A percentile compares a stretch with the other conserved stretches of the same genome.
Conservation (phyloP, 192 early-diverging fungal species). For the Glomus cerebriforme region DNA sequence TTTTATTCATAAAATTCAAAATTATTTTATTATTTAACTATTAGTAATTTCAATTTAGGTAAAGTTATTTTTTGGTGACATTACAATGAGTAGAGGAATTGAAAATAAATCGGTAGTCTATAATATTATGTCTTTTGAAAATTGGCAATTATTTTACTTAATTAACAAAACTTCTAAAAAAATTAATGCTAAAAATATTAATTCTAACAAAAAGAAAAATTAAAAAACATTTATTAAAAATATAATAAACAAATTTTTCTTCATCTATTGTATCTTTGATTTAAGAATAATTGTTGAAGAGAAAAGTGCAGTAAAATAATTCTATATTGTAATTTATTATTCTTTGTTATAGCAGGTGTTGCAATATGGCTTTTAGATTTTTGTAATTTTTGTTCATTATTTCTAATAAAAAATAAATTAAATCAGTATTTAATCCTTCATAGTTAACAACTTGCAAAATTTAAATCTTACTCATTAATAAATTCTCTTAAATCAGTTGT, state of each 20-base stretch:
- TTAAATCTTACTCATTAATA: background rate
- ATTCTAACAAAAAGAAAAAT: background rate
- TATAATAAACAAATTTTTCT: no score
- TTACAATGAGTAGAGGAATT: background rate
- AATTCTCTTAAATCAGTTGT: background rate
- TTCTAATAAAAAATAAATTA: no score
- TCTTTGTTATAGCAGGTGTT: no score
- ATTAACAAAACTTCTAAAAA: slow-evolving; percentile 7
- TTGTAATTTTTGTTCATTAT: no score
- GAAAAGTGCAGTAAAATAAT: no score
- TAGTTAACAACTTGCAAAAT: background rate
- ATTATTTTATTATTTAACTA: background rate
- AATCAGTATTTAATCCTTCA: no score
- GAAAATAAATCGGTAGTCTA: background rate
- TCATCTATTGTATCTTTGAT: no score
- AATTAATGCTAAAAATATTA: slow-evolving; percentile 5
- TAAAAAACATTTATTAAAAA: no score
- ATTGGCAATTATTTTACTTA: background rate
- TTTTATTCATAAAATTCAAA: background rate
- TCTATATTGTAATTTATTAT: no score
- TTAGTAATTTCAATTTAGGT: background rate
- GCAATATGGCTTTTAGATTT: no score
- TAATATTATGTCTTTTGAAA: slow-evolving; percentile 21
- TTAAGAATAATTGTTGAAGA: background rate
- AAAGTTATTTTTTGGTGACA: background rate